Evolutionary conservation across 2,329 filamentous ascomycete genomes (phyloP), one percentile per base, ranked within the genome.

Genomic region (Phialophora macrospora): DNA sequence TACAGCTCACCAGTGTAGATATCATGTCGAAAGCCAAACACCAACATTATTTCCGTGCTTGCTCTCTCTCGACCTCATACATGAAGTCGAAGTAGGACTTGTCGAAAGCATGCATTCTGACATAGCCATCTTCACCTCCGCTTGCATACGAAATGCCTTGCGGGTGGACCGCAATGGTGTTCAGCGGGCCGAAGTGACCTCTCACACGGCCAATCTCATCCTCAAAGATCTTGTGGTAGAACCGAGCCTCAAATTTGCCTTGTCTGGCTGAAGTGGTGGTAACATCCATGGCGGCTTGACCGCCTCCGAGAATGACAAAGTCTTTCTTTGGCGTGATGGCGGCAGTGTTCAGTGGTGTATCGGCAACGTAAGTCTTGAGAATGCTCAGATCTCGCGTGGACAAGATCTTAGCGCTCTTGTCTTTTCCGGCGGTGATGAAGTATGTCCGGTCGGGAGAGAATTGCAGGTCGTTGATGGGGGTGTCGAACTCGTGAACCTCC

Each of bases 161-260:
- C 32, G 95, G 95, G 80, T 97, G 92, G 65, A 92, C 92, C 56
- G 95, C 93, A 73, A 99, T 92, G 69, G 95, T 97, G 85, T 99
- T 97, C 69, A 97, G 85, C 72, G 91, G 95, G 77, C 95, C 95
- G 81, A 99, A 99, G 81, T 99, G 95, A 70, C 95, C 95, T 77
- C 93, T 88, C 71, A 99, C 95, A 84, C 95, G 90, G 73, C 95
- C 95, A 75, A 98, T 94, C 84, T 99, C 95, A 80, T 99, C 94
- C 81, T 97, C 93, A 79, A 99, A 98, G 79, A 99, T 90, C 87
- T 96, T 98, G 89, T 99, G 95, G 86, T 97, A 99, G 86, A 99
- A 99, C 72, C 95, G 89, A 52, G 95, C 95, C 82, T 99, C 95
- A 84, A 99, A 99, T 83, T 98, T 98, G 82, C 95, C 95, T 85